Conservation (phyloP, 225 moss, liverwort and hornwort species). For the Antitrichia curtipendula region DNA sequence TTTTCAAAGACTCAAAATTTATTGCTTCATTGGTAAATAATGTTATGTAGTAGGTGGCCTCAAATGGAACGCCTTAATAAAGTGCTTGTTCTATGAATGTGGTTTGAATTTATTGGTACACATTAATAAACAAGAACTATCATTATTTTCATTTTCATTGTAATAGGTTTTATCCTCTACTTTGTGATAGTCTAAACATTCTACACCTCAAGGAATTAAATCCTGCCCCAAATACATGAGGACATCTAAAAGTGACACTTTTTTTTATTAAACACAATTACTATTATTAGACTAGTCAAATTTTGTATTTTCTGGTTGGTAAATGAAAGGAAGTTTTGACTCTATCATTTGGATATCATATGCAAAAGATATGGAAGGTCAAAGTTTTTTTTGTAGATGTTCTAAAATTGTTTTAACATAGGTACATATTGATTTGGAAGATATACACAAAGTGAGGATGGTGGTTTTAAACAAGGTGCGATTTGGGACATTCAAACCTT, state of each 20-base stretch:
- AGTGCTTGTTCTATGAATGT: background rate
- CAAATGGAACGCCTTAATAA: background rate
- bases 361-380: background rate
- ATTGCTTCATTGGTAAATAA: no score
- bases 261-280: background rate
- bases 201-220: background rate
- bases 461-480: background rate
- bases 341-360: background rate
- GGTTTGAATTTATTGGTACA: background rate
- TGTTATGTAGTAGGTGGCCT: no score
- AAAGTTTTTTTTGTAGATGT: no score
- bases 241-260: background rate
- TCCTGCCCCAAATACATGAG: background rate
- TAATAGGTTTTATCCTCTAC: background rate
- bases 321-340: background rate
- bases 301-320: background rate
- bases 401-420: no score
- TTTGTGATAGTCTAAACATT: background rate
- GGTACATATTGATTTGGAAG: background rate
- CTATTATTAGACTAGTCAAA: background rate
- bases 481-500: fast-evolving
- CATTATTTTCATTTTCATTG: background rate
- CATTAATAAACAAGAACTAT: background rate
- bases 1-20: no score
- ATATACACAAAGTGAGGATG: background rate